Evolutionary conservation across 2,329 filamentous ascomycete species (phyloP), one percentile per base, ranked within the genome.

Genomic region (Epichloe sp.): DNA sequence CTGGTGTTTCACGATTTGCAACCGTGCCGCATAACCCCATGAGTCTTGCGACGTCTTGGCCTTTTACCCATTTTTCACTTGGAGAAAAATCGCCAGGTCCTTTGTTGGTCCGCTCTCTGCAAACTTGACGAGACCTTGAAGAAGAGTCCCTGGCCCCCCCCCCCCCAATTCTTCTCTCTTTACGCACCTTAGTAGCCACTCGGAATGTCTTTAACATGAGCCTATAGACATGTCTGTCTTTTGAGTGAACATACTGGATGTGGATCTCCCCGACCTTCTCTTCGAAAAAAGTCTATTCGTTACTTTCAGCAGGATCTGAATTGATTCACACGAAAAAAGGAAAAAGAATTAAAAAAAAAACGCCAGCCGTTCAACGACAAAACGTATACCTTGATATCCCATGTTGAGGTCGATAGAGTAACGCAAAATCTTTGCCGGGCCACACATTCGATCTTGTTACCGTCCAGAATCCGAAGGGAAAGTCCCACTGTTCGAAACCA

Each of bases 281-380:
- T 8, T 34, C 17, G 47, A 35, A 19, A 17, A 21, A 8, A 15
- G n/a, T 26, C 14, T 14, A 14, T 12, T 7, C 19, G n/a, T 35
- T 46, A 26, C 47, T 15, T 52, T 52, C 50, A 49, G 50, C 50
- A 52, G 50, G 50, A 19, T 52, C 50, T 52, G 50, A 49, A 52
- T 35, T 34, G 23, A 12, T 17, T 34, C 17, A 6, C 14, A 17
- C 19, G 41, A 44, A 4, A n/a, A 23, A 15, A 15, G 8, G 3
- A 31, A 10, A 31, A 42, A 26, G 19, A 21, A 21, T 21, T 19
- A 2, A 19, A 19, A 26, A 7, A 7, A 26, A 6, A 26, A 7
- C 36, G 44, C 43, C 36, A 17, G 35, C 4, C 43, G 43, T 50
- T 19, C 37, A n/a, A 31, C 14, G 26, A n/a, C 6, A 7, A 26